Evolutionary conservation across 1,284 basidiomycete genomes (phyloP).

Genomic region (Flammula alnicola): DNA sequence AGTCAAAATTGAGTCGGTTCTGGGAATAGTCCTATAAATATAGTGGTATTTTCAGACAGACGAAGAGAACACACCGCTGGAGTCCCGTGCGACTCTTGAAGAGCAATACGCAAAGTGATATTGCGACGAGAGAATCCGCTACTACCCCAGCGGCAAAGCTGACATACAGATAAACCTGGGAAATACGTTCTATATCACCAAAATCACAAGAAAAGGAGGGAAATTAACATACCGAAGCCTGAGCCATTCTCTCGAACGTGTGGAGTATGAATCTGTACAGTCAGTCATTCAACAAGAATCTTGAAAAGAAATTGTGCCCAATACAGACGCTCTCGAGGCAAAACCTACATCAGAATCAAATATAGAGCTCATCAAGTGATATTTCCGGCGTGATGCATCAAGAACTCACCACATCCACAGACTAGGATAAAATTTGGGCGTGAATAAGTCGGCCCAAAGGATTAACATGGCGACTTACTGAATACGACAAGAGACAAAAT

Average conservation of each 20-base stretch:
- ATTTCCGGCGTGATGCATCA: background rate
- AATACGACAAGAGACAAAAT: slow-evolving; percentile 11
- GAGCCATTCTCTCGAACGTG: slow-evolving; percentile 16
- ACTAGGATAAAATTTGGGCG: background rate
- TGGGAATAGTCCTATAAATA: background rate
- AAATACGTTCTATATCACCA: background rate
- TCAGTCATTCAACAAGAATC: background rate
- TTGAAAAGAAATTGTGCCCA: background rate
- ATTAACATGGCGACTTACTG: slow-evolving; percentile 6
- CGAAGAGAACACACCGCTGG: slow-evolving; percentile 20
- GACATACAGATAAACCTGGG: slow-evolving; percentile 25
- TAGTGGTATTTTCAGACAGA: background rate
- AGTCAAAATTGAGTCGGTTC: slow-evolving; percentile 16
- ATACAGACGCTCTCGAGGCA: slow-evolving; percentile 10
- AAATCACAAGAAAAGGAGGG: background rate
- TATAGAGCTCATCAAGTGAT: background rate
- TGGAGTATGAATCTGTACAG: slow-evolving; percentile 9
- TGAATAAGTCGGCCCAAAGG: too few species aligned
- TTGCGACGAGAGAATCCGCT: slow-evolving; percentile 29
- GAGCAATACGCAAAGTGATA: slow-evolving; percentile 27
- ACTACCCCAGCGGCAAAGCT: slow-evolving; percentile 25
- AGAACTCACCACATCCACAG: slow-evolving; percentile 15
- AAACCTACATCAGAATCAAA: slow-evolving; percentile 6
- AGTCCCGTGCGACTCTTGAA: slow-evolving; percentile 30
- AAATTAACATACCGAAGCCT: slow-evolving; percentile 9